Conservation (phyloP, 805 yeast genomes). For the Candida railenensis region DNA sequence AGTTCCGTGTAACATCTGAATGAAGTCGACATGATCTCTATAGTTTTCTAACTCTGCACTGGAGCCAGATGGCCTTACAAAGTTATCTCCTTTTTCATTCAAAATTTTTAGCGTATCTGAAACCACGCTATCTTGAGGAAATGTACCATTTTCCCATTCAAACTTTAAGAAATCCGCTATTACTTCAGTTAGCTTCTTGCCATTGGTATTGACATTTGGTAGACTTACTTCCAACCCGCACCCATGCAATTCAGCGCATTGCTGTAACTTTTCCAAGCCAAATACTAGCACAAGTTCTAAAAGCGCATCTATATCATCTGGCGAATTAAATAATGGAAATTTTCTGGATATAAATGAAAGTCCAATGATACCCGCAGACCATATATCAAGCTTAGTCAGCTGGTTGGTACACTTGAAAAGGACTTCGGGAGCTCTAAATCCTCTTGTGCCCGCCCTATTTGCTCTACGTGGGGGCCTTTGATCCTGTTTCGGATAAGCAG, state of each 20-base stretch:
- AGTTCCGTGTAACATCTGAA: constrained; percentile 57
- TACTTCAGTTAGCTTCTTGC: constrained; percentile 33
- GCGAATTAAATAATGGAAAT: constrained; percentile 91
- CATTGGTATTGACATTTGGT: constrained; percentile 12
- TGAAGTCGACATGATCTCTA: constrained; percentile 44
- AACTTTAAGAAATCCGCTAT: constrained; percentile 24
- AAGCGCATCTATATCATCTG: constrained; percentile 90
- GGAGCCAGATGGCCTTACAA: constrained; percentile 22
- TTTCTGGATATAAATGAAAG: constrained; percentile 74
- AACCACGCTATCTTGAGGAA: constrained; percentile 73
- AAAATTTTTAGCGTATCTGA: constrained; percentile 58
- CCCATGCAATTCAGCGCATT: constrained; percentile 84
- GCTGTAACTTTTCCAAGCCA: constrained; percentile 70
- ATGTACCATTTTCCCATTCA: constrained; percentile 56
- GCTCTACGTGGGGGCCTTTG: constrained; percentile 87
- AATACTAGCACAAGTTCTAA: constrained; percentile 80
- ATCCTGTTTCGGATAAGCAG: constrained; percentile 82
- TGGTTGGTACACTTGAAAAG: constrained; percentile 83
- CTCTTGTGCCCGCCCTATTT: constrained; percentile 95
- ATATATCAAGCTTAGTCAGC: constrained; percentile 76
- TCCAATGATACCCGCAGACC: constrained; percentile 92
- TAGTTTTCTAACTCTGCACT: constrained; percentile 22
- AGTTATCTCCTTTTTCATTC: constrained; percentile 37
- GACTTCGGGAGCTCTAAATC: constrained; percentile 93
- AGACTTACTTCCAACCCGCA: constrained; percentile 66